Conservation (phyloP, 1,284 basidiomycete species). For the Malassezia furfur region DNA sequence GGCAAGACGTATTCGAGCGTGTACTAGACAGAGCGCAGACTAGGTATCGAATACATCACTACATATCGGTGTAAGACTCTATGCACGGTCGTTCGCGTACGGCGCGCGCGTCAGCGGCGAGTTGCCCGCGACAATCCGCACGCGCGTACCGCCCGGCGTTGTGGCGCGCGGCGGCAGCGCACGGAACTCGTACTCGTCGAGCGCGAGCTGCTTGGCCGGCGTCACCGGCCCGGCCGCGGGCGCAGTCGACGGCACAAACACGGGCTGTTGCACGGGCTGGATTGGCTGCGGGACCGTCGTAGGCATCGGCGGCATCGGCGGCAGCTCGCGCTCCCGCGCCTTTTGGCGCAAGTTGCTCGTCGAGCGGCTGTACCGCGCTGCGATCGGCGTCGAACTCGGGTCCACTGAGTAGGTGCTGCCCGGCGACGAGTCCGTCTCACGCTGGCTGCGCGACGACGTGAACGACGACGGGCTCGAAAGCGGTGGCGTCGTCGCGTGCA, state of each 20-base stretch:
- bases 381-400: constrained; percentile 11
- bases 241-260: neutral
- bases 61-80: neutral
- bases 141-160: neutral
- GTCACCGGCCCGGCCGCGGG: neutral
- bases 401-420: neutral
- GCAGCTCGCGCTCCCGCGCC: constrained; percentile 2
- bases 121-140: constrained; percentile 8
- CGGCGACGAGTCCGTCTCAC: constrained; percentile 1
- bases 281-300: neutral
- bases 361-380: constrained; percentile 17
- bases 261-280: neutral
- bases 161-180: neutral
- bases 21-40: constrained; percentile 15
- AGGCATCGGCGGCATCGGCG: constrained; percentile 13
- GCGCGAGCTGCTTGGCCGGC: neutral
- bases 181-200: neutral
- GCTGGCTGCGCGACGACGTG: constrained; percentile 7
- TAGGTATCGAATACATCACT: neutral
- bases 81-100: neutral
- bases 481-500: constrained; percentile 8
- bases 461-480: constrained; percentile 17
- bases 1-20: constrained; percentile 29
- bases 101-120: neutral
- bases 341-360: constrained; percentile 13